These are phyloP conservation scores for Trichosanthes truncata DNA, from an alignment of 306 rosid species.

Conservation along the genomic window DNA sequence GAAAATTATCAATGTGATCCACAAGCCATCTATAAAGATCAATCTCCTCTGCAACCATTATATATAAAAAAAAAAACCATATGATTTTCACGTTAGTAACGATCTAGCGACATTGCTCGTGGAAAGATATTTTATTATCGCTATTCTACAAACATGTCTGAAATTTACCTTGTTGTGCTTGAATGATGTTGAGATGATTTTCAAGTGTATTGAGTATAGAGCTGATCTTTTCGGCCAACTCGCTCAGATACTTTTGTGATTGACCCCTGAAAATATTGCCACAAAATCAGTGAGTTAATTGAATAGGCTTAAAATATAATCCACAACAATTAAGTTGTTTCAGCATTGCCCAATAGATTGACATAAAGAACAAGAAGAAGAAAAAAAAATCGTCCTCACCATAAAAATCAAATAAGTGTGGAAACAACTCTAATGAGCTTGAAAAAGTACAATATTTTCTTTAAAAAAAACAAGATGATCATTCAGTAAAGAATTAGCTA, in stretches of 20 bases:
- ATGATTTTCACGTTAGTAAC: background rate
- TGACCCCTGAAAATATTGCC: constrained; percentile 2
- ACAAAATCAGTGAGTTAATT: background rate
- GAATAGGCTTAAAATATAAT: no score
- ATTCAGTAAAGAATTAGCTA: no score
- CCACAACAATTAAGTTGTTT: no score
- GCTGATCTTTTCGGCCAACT: background rate
- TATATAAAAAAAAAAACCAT: background rate
- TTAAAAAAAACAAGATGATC: no score
- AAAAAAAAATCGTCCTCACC: no score
- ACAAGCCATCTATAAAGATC: background rate
- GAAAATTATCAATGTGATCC: background rate
- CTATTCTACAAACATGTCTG: background rate
- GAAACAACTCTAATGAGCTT: no score
- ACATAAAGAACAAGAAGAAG: no score
- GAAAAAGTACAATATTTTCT: no score
- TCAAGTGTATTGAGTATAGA: background rate
- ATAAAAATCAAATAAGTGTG: no score
- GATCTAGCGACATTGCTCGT: no score
- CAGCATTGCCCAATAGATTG: background rate
- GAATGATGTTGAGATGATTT: background rate
- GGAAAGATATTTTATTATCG: no score
- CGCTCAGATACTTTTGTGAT: background rate
- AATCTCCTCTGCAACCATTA: background rate
- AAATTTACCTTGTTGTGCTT: background rate